Evolutionary conservation across 78 protist genomes (phyloP).

Genomic region (Tieghemostelium lacteum): DNA sequence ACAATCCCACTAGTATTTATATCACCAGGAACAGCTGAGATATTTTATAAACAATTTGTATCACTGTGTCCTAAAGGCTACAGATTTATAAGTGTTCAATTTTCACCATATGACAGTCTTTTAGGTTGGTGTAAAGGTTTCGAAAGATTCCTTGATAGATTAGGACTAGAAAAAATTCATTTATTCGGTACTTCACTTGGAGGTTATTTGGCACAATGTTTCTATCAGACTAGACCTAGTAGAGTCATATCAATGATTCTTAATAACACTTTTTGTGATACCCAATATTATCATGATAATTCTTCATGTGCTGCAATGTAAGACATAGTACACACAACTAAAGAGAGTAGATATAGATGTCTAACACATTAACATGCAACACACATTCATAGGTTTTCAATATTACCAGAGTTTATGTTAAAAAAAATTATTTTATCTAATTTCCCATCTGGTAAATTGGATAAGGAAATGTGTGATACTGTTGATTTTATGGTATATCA

Average conservation of each 20-base stretch:
- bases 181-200: slow-evolving; percentile 85
- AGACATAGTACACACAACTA: neutral
- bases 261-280: slow-evolving; percentile 84
- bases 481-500: slow-evolving; percentile 90
- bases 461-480: slow-evolving; percentile 73
- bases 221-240: slow-evolving; percentile 50
- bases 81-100: slow-evolving; percentile 52
- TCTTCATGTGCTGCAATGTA: slow-evolving; percentile 46
- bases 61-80: slow-evolving; percentile 81
- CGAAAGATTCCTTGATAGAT: slow-evolving; percentile 59
- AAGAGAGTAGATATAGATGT: neutral
- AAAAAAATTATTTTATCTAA: slow-evolving; percentile 63
- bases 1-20: slow-evolving; percentile 30
- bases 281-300: slow-evolving; percentile 55
- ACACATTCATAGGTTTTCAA: neutral
- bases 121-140: slow-evolving; percentile 82
- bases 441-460: slow-evolving; percentile 70
- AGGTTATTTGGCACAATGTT: slow-evolving; percentile 86
- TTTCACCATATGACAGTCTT: slow-evolving; percentile 48
- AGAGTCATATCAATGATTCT: slow-evolving; percentile 79
- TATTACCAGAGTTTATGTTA: slow-evolving; percentile 86
- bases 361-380: neutral
- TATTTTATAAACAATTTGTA: slow-evolving; percentile 61
- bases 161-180: slow-evolving; percentile 74
- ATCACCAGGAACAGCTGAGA: slow-evolving; percentile 67